phyloP scores from a whole-genome alignment of 106 monocot genomes.

The Acorus gramineus region DNA sequence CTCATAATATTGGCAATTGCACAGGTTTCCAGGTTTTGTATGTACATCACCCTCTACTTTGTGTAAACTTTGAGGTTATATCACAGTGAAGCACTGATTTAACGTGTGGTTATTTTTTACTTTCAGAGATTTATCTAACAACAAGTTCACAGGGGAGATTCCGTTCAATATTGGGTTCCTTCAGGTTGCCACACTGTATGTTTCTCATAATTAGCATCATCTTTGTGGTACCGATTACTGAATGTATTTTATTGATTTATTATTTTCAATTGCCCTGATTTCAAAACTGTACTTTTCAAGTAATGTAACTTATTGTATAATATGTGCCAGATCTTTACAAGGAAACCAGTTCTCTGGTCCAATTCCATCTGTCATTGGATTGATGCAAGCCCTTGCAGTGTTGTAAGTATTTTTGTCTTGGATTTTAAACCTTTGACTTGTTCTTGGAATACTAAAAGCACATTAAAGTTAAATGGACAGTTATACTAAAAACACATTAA shows the following conservation, averaged over 20 bases:
- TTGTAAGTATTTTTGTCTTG: constrained; percentile 37
- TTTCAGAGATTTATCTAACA: constrained; percentile 84
- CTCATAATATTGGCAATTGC: constrained; percentile 83
- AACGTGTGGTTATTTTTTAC: background rate
- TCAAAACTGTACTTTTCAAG: too few relatives aligned
- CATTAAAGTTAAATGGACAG: too few relatives aligned
- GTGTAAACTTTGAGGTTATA: background rate
- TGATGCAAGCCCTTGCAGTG: constrained; percentile 97
- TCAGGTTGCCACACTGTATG: constrained; percentile 96
- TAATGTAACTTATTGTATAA: too few relatives aligned
- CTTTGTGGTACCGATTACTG: background rate
- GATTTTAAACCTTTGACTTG: background rate
- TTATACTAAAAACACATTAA: too few relatives aligned
- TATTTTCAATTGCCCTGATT: background rate
- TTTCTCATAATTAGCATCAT: background rate
- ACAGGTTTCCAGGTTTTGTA: constrained; percentile 99
- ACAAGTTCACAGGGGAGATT: constrained; percentile 73
- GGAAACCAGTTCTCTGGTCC: constrained; percentile 72
- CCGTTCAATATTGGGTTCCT: constrained; percentile 94
- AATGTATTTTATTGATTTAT: background rate
- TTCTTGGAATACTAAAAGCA: too few relatives aligned
- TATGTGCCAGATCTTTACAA: constrained; percentile 68
- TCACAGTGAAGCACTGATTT: background rate
- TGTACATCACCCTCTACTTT: constrained; percentile 19
- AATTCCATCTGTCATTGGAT: constrained; percentile 89